A percentile compares a stretch with the other conserved stretches of the same genome.
Evolutionary conservation across 2,329 filamentous ascomycete species (phyloP).

Genomic region (Diaporthe aspalathi): DNA sequence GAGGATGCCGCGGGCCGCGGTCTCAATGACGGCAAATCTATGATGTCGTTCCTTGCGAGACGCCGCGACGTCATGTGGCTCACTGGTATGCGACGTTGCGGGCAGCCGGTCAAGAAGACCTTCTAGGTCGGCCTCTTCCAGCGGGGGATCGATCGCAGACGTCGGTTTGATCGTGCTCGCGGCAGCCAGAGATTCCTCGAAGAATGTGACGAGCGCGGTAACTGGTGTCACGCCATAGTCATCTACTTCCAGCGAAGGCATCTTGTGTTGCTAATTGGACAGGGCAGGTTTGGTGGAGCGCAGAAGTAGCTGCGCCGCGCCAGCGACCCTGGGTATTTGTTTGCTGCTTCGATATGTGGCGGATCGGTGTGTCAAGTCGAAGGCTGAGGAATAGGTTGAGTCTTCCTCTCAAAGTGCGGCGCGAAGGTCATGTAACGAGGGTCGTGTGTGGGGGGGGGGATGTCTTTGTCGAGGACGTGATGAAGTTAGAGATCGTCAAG

Average conservation of each 20-base stretch:
- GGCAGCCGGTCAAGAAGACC: conserved; percentile 56
- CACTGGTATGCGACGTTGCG: conserved; percentile 46
- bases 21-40: conserved; percentile 81
- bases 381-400: no score
- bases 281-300: not conserved
- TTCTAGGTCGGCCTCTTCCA: conserved; percentile 76
- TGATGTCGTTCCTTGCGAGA: conserved; percentile 52
- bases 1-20: conserved; percentile 83
- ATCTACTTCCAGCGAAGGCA: conserved; percentile 62
- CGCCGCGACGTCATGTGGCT: conserved; percentile 47
- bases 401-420: not conserved
- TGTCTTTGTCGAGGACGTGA: not conserved
- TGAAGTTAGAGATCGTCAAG: conserved; percentile 1
- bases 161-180: conserved; percentile 70
- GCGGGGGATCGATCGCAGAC: conserved; percentile 75
- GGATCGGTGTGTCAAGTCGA: not conserved
- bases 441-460: not conserved
- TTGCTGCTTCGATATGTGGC: not conserved
- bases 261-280: conserved; percentile 45
- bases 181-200: conserved; percentile 68
- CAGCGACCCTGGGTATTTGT: not conserved
- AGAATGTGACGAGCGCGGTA: conserved; percentile 62
- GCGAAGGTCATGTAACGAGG: not conserved
- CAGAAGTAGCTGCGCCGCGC: conserved; percentile 32
- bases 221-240: conserved; percentile 65